Evolutionary conservation across 1,139 yeast genomes (phyloP), one percentile per base, ranked within the genome.

Genomic region (Pichia sp.): DNA sequence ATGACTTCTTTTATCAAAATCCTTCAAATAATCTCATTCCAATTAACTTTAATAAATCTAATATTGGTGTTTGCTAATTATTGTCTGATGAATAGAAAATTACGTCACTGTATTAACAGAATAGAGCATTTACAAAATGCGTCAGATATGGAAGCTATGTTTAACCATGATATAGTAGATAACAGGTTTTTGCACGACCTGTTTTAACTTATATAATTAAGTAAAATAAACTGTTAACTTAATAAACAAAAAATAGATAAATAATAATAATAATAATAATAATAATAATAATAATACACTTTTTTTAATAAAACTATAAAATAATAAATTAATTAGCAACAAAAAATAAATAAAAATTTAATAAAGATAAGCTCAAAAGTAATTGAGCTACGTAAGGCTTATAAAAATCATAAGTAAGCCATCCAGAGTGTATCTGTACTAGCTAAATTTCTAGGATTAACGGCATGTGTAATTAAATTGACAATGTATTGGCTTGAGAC

Each of bases 401-500:
- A n/a, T n/a, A n/a, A n/a, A 32, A 23, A 6, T 35, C 20, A 40
- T 11, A 90, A 76, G 69, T 89, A 92, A 1, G 98, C 95, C 96
- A 92, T 89, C 94, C 96, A 92, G 52, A 87, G 73, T 28, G 90
- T 83, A 59, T 94, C 98, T 22, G 96, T 85, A 49, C 89, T 81
- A 12, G 97, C 97, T 61, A 94, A 70, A 58, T 87, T 87, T 57
- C 96, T 78, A 30, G 98, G 97, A 60, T 90, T 92, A 12, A 92
- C 98, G 5, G 99, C 97, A 59, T 87, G 94, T 4, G 96, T 84
- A 45, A 94, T 87, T 60, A 92, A 75, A 56, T 92, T 97, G 55
- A 92, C 75, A 31, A 90, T 87, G 51, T 87, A 84, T 62, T 92
- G 98, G 40, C 96, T 87, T n/a, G 95, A 87, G 16, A 94, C 94